Evolutionary conservation across 176 grass and related monocot species (phyloP), one percentile per base, ranked within the genome.

Genomic region (Hsuehochloa calcarea): DNA sequence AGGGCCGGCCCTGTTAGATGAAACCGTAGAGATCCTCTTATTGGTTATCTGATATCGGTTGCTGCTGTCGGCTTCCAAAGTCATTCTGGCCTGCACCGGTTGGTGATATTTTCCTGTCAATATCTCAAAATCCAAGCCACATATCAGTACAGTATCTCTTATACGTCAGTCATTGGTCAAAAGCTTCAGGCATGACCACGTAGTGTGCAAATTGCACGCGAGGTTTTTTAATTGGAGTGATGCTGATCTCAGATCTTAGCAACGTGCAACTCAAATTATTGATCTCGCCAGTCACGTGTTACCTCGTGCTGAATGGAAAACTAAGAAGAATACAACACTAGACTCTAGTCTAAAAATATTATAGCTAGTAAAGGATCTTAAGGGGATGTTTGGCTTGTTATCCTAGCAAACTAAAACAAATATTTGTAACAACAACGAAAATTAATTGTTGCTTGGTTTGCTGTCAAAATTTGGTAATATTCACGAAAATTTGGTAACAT

Each of bases 71-170:
- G 43, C 13, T 19, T 25, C 22, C 25, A 26, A 58, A 40, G 44
- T 46, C 67, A 5, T 29, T 66, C 31, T 52, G 59, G 16, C 10
- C 68, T 54, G 17, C 23, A n/a, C 23, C 29, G 47, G 19, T 23
- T 67, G 45, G 26, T 56, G 34, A 23, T 78, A 43, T 88, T 88
- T 70, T 27, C 45, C 13, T n/a, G 38, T 88, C 74, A 73, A 6
- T 47, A 31, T 80, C 68, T 74, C 7, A 85, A 75, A n/a, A 75
- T 37, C n/a, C 68, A 74, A 67, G 63, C 52, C n/a, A 31, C 31
- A 34, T 27, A 84, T 20, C 58, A 50, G 12, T 23, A 39, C 8
- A 84, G 3, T 27, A 40, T 86, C 22, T 74, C 69, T 25, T 14
- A 27, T 49, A 71, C 68, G 13, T 63, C 74, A 41, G 11, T 20